These are phyloP conservation scores for Haplosporangium gracile DNA, from an alignment of 192 early-diverging fungal genomes.

Conservation along the genomic window DNA sequence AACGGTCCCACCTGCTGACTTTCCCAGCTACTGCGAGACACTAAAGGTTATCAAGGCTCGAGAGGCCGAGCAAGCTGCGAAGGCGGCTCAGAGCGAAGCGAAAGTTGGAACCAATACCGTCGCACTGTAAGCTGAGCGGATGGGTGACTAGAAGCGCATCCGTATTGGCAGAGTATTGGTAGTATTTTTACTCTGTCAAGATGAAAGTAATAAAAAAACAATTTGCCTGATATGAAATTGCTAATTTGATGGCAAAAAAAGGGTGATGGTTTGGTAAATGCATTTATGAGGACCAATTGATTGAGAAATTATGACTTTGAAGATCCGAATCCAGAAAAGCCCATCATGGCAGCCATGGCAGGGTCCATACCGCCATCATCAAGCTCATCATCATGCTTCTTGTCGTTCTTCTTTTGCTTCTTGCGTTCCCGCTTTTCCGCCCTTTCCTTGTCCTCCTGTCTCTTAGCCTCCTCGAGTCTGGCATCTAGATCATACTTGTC, in stretches of 20 bases:
- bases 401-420: conserved; percentile 69
- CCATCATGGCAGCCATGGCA: conserved; percentile 86
- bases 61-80: not conserved
- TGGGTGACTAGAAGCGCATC: not conserved
- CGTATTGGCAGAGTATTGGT: too few species aligned
- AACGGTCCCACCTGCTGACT: not conserved
- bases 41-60: not conserved
- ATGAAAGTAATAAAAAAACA: too few species aligned
- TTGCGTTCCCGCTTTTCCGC: conserved; percentile 67
- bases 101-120: not conserved
- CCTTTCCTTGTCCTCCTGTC: conserved; percentile 79
- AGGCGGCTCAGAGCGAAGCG: not conserved
- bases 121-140: not conserved
- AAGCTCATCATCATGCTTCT: conserved; percentile 34
- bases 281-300: not conserved
- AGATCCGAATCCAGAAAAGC: conserved; percentile 71
- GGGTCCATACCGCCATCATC: conserved; percentile 61
- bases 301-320: conserved; percentile 50
- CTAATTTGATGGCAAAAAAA: too few species aligned
- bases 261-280: not conserved
- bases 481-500: conserved; percentile 79
- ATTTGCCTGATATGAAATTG: too few species aligned
- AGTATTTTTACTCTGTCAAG: too few species aligned
- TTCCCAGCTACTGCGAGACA: not conserved
- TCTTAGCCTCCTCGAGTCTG: conserved; percentile 71